phyloP scores from a whole-genome alignment of 352 stramenopile species.

The Phytophthora niederhauseri region DNA sequence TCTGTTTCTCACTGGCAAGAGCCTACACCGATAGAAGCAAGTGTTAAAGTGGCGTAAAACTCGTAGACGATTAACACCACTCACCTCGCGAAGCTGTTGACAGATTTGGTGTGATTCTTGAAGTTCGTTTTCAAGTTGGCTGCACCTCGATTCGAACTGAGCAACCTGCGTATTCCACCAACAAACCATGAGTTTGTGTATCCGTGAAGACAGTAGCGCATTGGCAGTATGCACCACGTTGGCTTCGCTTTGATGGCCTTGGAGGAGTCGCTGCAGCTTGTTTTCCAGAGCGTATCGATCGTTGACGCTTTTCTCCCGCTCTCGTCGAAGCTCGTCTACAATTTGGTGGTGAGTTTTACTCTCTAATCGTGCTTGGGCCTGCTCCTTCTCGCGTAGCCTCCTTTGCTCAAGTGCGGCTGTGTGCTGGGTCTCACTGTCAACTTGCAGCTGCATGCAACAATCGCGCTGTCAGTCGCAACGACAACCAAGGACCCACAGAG shows the following conservation, averaged over 20 bases:
- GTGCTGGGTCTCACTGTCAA: constrained; percentile 43
- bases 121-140: constrained; percentile 25
- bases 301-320: constrained; percentile 33
- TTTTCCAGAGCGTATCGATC: constrained; percentile 37
- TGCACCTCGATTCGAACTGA: constrained; percentile 32
- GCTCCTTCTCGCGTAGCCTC: constrained; percentile 49
- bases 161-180: constrained; percentile 15
- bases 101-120: constrained; percentile 14
- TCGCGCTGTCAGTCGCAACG: background rate
- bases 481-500: background rate
- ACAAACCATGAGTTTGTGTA: background rate
- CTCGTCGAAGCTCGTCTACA: constrained; percentile 38
- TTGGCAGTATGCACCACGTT: constrained; percentile 14
- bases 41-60: too few species aligned
- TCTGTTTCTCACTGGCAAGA: constrained; percentile 22
- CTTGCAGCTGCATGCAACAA: constrained; percentile 27
- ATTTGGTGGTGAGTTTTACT: constrained; percentile 25
- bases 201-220: too few species aligned
- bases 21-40: constrained; percentile 1
- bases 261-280: constrained; percentile 28
- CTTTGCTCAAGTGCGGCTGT: constrained; percentile 40
- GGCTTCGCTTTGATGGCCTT: constrained; percentile 32
- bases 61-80: background rate
- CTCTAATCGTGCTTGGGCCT: constrained; percentile 30
- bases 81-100: constrained; percentile 33